A percentile compares a stretch with the other conserved stretches of the same genome.
Evolutionary conservation across 345 rosid species (phyloP).

Genomic region (Camelina laxa): DNA sequence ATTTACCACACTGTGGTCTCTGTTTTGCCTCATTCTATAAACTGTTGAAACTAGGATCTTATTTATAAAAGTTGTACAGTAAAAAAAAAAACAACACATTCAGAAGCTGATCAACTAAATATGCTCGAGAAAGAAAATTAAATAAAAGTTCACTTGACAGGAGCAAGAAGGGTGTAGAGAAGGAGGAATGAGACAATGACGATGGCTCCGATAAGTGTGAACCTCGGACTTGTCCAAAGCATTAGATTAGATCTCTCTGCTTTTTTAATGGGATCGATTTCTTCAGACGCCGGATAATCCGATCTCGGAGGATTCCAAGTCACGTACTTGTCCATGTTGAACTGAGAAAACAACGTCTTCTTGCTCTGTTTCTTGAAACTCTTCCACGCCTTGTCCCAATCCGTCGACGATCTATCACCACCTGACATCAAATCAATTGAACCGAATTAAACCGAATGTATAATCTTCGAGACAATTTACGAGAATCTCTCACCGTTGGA

Average conservation of each 20-base stretch:
- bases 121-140: background rate
- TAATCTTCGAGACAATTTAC: background rate
- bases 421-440: slow-evolving; percentile 47
- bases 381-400: slow-evolving; percentile 97
- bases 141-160: slow-evolving; percentile 55
- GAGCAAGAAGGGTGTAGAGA: slow-evolving; percentile 81
- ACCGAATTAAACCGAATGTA: background rate
- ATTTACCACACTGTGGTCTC: background rate
- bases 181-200: slow-evolving; percentile 72
- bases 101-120: background rate
- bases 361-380: slow-evolving; percentile 83
- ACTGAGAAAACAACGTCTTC: slow-evolving; percentile 63
- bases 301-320: slow-evolving; percentile 87
- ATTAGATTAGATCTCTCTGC: slow-evolving; percentile 82
- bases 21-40: background rate
- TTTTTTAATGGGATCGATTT: slow-evolving; percentile 91
- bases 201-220: slow-evolving; percentile 73
- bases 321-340: slow-evolving; percentile 81
- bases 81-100: background rate
- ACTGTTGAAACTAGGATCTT: background rate
- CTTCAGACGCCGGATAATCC: slow-evolving; percentile 82
- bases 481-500: slow-evolving; percentile 40
- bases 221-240: slow-evolving; percentile 85
- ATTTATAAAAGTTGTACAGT: background rate
- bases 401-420: slow-evolving; percentile 73